Conservation (phyloP, 1,284 basidiomycete species). For the Lignosus rhinocerotis region DNA sequence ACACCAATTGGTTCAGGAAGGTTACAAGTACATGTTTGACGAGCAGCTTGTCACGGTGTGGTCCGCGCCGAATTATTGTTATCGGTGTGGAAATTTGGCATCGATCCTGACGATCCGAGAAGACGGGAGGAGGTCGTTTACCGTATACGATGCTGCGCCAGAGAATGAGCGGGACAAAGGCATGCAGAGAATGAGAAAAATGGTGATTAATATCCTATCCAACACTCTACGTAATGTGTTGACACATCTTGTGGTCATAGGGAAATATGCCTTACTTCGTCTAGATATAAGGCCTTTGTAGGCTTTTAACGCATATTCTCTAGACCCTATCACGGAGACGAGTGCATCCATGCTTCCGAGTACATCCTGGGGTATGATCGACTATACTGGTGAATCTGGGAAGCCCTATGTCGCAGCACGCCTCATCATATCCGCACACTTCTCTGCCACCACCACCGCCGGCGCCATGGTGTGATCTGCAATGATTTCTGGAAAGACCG, state of each 20-base stretch:
- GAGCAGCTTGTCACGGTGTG: constrained; percentile 94
- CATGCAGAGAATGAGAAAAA: constrained; percentile 56
- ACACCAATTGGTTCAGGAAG: constrained; percentile 95
- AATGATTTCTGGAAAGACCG: constrained; percentile 40
- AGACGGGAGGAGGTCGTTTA: constrained; percentile 66
- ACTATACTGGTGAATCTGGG: no score
- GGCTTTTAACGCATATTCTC: no score
- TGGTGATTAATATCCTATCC: constrained; percentile 49
- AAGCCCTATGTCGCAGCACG: no score
- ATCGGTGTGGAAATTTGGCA: constrained; percentile 81
- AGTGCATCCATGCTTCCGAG: no score
- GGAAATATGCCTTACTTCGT: constrained; percentile 67
- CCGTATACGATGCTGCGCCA: constrained; percentile 79
- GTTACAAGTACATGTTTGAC: constrained; percentile 98
- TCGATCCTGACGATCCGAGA: constrained; percentile 74
- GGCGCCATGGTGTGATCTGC: constrained; percentile 40
- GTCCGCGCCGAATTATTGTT: constrained; percentile 97
- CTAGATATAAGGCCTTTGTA: constrained; percentile 31
- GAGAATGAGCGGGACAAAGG: constrained; percentile 85
- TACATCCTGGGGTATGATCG: no score
- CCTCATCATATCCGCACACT: constrained; percentile 17
- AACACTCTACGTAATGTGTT: not conserved
- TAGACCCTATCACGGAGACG: no score
- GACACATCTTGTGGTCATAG: constrained; percentile 27
- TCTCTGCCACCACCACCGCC: constrained; percentile 38